Evolutionary conservation across 768 basidiomycete genomes (phyloP), one percentile per base, ranked within the genome.

Genomic region (Russula griseocarnosa): DNA sequence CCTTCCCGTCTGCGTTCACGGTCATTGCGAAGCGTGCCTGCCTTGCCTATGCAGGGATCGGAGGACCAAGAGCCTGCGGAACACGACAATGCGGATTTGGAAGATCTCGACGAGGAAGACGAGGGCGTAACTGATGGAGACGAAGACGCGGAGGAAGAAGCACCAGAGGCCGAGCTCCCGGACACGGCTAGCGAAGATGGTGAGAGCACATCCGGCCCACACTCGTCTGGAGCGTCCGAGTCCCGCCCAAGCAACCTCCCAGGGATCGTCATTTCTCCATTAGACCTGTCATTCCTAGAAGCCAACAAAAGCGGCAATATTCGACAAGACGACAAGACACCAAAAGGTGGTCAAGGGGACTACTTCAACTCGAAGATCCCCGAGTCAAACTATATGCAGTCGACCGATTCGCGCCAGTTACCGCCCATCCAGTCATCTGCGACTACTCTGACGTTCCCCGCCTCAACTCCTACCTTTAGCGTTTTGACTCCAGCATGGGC

Each of bases 81-180:
- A n/a, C 70, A 71, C 36, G 74, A 73, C 2, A 76, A 77, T 3
- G 74, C 70, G 16, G 78, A 79, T 47, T 70, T 75, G 13, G 76
- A 73, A 30, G 72, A 74, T 51, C 40, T 65, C 11, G 69, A 66
- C 11, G 73, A 72, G 49, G 76, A 77, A 32, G 73, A 74, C 16
- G 78, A 76, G 38, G 79, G 78, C 11, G 32, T 49, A 9, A 42
- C 16, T 16, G 67, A 58, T 49, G 65, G 54, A 28, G 59, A 67
- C 28, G 65, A 69, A 40, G 64, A 61, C 32, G 54, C 58, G 11
- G 61, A 56, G 20, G 57, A 65, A 16, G 57, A 66, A 46, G 20
- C 58, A 3, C 24, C 32, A n/a, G 67, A 60, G 47, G 51, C 24
- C 50, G 65, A 60, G 34, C 58, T 58, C 34, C 67, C 28, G 22